These are phyloP conservation scores for Penicillium sp. DNA, from an alignment of 2,329 filamentous ascomycete genomes.

Conservation along the genomic window DNA sequence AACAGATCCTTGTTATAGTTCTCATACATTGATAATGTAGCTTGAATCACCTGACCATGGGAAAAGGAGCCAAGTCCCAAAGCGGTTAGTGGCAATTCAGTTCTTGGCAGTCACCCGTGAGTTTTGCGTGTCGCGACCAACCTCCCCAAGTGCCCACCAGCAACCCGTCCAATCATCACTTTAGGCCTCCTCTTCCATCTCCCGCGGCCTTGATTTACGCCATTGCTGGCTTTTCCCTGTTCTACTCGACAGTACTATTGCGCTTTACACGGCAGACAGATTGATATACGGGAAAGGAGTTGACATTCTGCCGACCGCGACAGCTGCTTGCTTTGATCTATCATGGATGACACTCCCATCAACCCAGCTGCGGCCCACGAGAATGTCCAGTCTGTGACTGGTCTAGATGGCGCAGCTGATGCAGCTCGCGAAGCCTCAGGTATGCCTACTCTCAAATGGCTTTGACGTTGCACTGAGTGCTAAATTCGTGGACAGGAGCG, in stretches of 20 bases:
- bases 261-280: slow-evolving; percentile 13
- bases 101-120: slow-evolving; percentile 35
- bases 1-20: neutral
- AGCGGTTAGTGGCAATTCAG: slow-evolving; percentile 17
- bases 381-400: slow-evolving; percentile 28
- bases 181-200: slow-evolving; percentile 16
- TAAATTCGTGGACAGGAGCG: slow-evolving; percentile 28
- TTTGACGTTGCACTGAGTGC: slow-evolving; percentile 17
- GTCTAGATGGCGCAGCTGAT: slow-evolving; percentile 32
- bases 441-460: slow-evolving; percentile 23
- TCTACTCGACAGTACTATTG: slow-evolving; percentile 10
- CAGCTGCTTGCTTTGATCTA: slow-evolving; percentile 28
- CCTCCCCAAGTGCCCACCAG: slow-evolving; percentile 32
- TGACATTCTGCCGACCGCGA: slow-evolving; percentile 34
- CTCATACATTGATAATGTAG: neutral
- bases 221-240: slow-evolving; percentile 8
- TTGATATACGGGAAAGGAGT: slow-evolving; percentile 32
- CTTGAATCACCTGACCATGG: neutral
- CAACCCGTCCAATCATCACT: slow-evolving; percentile 26
- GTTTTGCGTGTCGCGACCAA: slow-evolving; percentile 37
- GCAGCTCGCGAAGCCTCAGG: slow-evolving; percentile 34
- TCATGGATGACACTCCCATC: slow-evolving; percentile 41
- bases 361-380: slow-evolving; percentile 30
- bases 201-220: slow-evolving; percentile 6
- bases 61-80: slow-evolving; percentile 2